These are phyloP conservation scores for Salvia splendens DNA, from an alignment of 257 asterid genomes.

Conservation along the genomic window DNA sequence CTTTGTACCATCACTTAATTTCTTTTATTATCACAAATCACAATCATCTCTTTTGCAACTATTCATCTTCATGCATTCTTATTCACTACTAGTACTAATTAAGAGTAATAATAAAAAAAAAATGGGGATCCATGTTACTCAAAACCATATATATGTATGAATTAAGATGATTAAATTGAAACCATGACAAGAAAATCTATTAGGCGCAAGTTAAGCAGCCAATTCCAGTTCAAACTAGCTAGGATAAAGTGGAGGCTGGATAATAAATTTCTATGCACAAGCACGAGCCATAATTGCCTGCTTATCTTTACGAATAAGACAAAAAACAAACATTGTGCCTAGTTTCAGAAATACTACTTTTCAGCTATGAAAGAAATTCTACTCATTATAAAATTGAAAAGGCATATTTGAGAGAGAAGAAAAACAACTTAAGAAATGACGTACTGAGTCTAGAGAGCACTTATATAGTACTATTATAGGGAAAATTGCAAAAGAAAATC, in stretches of 20 bases:
- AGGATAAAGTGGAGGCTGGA: background rate
- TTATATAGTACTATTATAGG: background rate
- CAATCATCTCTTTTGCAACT: too few relatives aligned
- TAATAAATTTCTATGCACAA: background rate
- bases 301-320: background rate
- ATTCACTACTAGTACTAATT: too few relatives aligned
- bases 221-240: background rate
- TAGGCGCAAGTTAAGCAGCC: slow-evolving; percentile 19
- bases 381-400: background rate
- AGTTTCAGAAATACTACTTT: background rate
- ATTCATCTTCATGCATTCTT: too few relatives aligned
- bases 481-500: too few relatives aligned
- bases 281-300: background rate
- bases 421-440: background rate
- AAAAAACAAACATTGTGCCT: background rate
- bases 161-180: slow-evolving; percentile 87
- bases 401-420: background rate
- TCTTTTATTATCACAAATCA: too few relatives aligned
- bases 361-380: background rate
- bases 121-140: slow-evolving; percentile 79
- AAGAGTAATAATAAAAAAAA: slow-evolving; percentile 13
- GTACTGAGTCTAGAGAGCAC: background rate
- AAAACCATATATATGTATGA: slow-evolving; percentile 93
- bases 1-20: background rate
- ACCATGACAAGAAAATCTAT: slow-evolving; percentile 29